Percentiles rank a stretch among this genome's conserved stretches.
These are phyloP conservation scores for Moesziomyces aphidis DNA, from an alignment of 1,284 basidiomycete species.

Conservation along the genomic window DNA sequence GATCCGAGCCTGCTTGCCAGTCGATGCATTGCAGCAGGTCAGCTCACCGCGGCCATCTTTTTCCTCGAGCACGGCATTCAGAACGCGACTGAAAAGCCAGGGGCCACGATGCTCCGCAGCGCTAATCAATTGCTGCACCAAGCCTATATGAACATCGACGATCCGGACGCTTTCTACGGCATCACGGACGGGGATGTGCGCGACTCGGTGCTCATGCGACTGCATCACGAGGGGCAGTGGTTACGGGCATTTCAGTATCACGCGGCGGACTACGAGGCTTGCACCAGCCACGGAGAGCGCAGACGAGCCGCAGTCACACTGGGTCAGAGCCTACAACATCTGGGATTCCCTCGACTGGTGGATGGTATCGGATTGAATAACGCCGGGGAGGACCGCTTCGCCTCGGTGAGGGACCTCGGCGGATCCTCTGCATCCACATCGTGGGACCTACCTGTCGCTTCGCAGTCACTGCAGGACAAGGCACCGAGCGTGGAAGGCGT, in stretches of 20 bases:
- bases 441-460: slow-evolving; percentile 76
- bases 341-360: slow-evolving; percentile 87
- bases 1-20: slow-evolving; percentile 79
- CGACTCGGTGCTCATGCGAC: slow-evolving; percentile 81
- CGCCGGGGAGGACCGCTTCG: slow-evolving; percentile 16
- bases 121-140: slow-evolving; percentile 76
- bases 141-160: slow-evolving; percentile 93
- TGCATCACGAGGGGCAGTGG: slow-evolving; percentile 93
- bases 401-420: slow-evolving; percentile 73
- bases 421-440: slow-evolving; percentile 89
- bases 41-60: slow-evolving; percentile 87
- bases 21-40: slow-evolving; percentile 81
- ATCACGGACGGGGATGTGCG: slow-evolving; percentile 81
- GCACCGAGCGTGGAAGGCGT: slow-evolving; percentile 78
- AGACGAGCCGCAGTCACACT: slow-evolving; percentile 1
- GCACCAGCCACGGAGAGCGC: slow-evolving; percentile 1
- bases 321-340: slow-evolving; percentile 75
- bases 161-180: slow-evolving; percentile 97
- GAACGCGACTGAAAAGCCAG: slow-evolving; percentile 66
- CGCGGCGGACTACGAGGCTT: slow-evolving; percentile 79
- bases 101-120: neutral
- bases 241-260: slow-evolving; percentile 89
- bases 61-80: slow-evolving; percentile 86
- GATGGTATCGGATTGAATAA: slow-evolving; percentile 66
- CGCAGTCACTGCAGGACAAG: slow-evolving; percentile 10